Percentiles rank a stretch among this genome's conserved stretches.
These are phyloP conservation scores for Cutaneotrichosporon spelunceum DNA, from an alignment of 1,284 basidiomycete species.

Conservation along the genomic window DNA sequence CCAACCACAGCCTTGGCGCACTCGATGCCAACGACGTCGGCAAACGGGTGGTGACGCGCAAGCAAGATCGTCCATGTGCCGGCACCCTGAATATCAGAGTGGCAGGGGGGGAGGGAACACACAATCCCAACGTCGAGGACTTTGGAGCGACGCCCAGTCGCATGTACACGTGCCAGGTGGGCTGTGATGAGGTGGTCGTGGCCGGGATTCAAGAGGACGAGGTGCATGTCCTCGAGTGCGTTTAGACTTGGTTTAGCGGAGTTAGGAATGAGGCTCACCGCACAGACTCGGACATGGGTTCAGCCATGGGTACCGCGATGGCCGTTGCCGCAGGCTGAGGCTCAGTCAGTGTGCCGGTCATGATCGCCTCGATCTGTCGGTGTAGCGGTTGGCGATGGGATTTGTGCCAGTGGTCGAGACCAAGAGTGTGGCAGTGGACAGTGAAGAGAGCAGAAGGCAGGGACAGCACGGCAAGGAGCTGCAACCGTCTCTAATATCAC, in stretches of 20 bases:
- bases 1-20: constrained; percentile 18
- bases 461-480: not conserved
- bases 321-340: not conserved
- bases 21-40: constrained; percentile 43
- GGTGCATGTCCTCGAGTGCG: constrained; percentile 29
- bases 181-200: constrained; percentile 27
- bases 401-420: not conserved
- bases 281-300: constrained; percentile 7
- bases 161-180: constrained; percentile 35
- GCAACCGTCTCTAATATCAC: not conserved
- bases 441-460: too few relatives aligned
- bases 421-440: too few relatives aligned
- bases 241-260: constrained; percentile 21
- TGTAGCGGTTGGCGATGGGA: not conserved
- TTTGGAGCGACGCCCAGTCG: constrained; percentile 32
- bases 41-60: constrained; percentile 33
- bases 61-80: constrained; percentile 36
- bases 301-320: not conserved
- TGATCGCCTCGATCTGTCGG: not conserved
- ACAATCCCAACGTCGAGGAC: constrained; percentile 45
- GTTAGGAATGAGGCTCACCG: not conserved
- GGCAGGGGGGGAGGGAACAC: constrained; percentile 19
- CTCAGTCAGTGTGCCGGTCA: not conserved
- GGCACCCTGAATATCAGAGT: constrained; percentile 17
- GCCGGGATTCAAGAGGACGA: constrained; percentile 30